Conservation (phyloP, 148 eudicot species). For the Rhododendron henanense region DNA sequence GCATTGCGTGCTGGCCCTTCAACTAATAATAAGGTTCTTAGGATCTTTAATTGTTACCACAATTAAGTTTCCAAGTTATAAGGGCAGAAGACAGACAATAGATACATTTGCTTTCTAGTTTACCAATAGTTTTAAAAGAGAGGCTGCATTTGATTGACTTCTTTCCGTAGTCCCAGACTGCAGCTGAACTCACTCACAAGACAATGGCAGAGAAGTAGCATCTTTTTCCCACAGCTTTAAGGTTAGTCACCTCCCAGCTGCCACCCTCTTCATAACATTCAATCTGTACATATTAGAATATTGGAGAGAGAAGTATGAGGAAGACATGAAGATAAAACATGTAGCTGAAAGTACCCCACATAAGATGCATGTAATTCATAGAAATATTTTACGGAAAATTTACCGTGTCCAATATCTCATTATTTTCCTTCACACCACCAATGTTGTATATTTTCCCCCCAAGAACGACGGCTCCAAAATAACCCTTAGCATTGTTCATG, state of each 20-base stretch:
- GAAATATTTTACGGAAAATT: background rate
- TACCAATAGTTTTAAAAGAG: no score
- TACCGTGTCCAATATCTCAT: slow-evolving; percentile 40
- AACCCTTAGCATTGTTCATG: slow-evolving; percentile 46
- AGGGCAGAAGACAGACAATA: no score
- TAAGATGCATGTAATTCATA: background rate
- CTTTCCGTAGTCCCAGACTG: background rate
- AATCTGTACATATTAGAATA: slow-evolving; percentile 35
- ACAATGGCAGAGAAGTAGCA: slow-evolving; percentile 54
- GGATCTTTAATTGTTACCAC: no score
- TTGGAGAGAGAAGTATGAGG: background rate
- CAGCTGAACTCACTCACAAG: slow-evolving; percentile 15
- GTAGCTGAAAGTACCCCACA: background rate
- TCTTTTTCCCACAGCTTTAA: slow-evolving; percentile 54
- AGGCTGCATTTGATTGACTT: background rate
- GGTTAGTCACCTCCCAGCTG: slow-evolving; percentile 52
- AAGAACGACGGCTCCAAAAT: slow-evolving; percentile 38
- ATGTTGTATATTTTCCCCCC: slow-evolving; percentile 43
- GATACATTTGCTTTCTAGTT: no score
- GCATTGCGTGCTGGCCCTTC: no score
- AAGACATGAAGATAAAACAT: background rate
- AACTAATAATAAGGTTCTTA: no score
- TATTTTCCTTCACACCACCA: slow-evolving; percentile 41
- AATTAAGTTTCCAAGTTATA: no score
- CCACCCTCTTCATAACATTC: slow-evolving; percentile 57